Percentiles rank a stretch among this genome's conserved stretches.
These are phyloP conservation scores for Silene latifolia DNA, from an alignment of 148 eudicot genomes.

Conservation along the genomic window DNA sequence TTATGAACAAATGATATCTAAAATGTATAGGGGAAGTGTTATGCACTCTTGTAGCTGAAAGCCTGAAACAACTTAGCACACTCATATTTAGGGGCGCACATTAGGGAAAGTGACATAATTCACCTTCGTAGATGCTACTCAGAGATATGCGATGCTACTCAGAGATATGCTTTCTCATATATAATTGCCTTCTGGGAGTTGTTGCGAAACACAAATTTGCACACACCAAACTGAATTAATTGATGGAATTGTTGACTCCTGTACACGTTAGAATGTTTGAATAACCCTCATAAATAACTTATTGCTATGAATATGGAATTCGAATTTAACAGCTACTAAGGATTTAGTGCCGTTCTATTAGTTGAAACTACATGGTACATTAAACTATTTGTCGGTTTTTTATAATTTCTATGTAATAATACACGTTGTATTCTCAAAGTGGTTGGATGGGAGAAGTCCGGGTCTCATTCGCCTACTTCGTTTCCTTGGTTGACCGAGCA, in stretches of 20 bases:
- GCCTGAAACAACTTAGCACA: not conserved
- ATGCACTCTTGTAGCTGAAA: not conserved
- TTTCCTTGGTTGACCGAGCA: not conserved
- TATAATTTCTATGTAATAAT: too few relatives aligned
- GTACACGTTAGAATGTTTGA: not conserved
- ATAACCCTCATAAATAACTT: not conserved
- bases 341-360: not conserved
- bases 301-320: not conserved
- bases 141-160: too few relatives aligned
- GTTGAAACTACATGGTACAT: not conserved
- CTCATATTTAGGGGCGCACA: not conserved
- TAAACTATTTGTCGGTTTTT: too few relatives aligned
- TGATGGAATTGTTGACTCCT: not conserved
- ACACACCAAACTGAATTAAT: not conserved
- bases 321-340: not conserved
- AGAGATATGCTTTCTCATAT: conserved; percentile 2
- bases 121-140: not conserved
- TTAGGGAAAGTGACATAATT: not conserved
- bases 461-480: not conserved
- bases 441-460: not conserved
- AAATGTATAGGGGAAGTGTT: conserved; percentile 1
- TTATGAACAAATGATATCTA: not conserved
- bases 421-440: not conserved
- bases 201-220: not conserved
- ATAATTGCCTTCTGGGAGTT: not conserved